Evolutionary conservation across 257 asterid species (phyloP).

Genomic region (Dorcoceras hygrometricum): DNA sequence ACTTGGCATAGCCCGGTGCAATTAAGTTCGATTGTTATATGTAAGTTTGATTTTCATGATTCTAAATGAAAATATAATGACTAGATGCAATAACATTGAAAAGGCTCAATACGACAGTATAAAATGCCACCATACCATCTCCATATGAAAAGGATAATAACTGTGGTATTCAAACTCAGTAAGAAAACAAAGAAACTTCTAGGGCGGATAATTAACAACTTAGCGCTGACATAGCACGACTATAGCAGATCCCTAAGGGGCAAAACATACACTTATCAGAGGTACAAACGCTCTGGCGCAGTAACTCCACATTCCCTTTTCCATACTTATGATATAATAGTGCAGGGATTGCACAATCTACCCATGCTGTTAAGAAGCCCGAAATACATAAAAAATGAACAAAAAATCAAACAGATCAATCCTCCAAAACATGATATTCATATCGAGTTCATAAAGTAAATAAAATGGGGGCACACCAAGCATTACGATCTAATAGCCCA

Average conservation of each 20-base stretch:
- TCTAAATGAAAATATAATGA: too few relatives aligned
- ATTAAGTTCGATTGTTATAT: too few relatives aligned
- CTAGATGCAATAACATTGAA: background rate
- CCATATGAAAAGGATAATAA: background rate
- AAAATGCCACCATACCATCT: conserved; percentile 6
- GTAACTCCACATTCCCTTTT: conserved; percentile 7
- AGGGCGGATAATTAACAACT: background rate
- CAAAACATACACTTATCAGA: background rate
- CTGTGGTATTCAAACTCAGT: background rate
- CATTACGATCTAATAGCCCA: background rate
- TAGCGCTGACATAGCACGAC: background rate
- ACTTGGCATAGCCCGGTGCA: background rate
- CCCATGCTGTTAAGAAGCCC: background rate
- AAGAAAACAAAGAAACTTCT: background rate
- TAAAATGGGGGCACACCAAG: background rate
- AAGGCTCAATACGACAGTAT: background rate
- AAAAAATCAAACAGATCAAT: background rate
- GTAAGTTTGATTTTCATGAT: background rate
- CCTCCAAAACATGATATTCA: background rate
- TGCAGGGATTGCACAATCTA: background rate
- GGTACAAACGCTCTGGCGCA: background rate
- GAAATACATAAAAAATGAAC: background rate
- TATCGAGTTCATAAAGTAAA: background rate
- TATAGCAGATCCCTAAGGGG: background rate
- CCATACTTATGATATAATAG: background rate